Evolutionary conservation across 495 filamentous ascomycete genomes (phyloP).

Genomic region (Aspergillus ostianus): DNA sequence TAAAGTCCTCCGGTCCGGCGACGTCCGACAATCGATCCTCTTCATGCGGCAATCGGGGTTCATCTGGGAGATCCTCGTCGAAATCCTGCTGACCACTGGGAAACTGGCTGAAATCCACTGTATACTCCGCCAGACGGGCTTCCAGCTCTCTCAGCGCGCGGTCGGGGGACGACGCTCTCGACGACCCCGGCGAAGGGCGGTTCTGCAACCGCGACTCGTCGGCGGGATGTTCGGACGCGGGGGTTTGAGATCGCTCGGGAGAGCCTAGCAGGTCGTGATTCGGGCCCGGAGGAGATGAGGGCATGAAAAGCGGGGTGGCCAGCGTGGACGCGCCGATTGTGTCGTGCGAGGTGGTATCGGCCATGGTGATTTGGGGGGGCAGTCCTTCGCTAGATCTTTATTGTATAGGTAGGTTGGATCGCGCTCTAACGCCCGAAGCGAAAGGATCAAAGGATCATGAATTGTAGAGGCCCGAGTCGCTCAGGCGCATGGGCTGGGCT

Average conservation of each 20-base stretch:
- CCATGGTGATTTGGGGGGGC: constrained; percentile 26
- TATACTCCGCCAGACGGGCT: constrained; percentile 45
- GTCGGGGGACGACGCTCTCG: constrained; percentile 25
- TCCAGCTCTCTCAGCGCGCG: constrained; percentile 37
- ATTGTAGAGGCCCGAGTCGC: not conserved
- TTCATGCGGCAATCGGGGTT: constrained; percentile 25
- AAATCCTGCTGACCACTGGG: constrained; percentile 37
- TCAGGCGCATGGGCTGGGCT: not conserved
- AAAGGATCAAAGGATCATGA: not conserved
- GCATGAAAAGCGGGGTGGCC: constrained; percentile 40
- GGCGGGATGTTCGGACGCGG: constrained; percentile 20
- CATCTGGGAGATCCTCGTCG: constrained; percentile 30
- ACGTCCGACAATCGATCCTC: constrained; percentile 43
- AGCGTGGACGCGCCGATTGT: constrained; percentile 46
- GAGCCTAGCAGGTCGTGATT: constrained; percentile 20
- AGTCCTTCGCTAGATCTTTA: not conserved
- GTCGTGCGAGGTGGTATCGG: constrained; percentile 45
- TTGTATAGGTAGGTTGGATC: not conserved
- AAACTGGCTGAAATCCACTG: constrained; percentile 46
- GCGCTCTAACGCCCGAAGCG: not conserved
- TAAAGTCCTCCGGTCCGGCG: constrained; percentile 54
- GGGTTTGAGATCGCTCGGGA: constrained; percentile 26
- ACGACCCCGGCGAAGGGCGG: constrained; percentile 18
- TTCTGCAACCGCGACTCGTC: not conserved
- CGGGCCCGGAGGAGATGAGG: constrained; percentile 33